Evolutionary conservation across 2,329 filamentous ascomycete species (phyloP).

Genomic region (Alternaria gaisen): DNA sequence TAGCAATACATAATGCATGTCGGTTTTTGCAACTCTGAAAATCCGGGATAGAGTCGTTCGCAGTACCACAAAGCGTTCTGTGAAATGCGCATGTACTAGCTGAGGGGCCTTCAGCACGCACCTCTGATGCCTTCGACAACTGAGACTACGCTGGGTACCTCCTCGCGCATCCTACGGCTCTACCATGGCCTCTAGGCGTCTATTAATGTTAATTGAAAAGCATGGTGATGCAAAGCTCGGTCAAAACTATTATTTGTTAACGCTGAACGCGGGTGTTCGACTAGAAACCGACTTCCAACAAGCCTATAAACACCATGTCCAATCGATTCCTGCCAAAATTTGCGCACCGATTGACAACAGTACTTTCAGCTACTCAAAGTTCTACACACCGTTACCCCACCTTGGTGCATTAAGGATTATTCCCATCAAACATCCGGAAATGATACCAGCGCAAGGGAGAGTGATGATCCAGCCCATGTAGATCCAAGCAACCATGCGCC

Average conservation of each 20-base stretch:
- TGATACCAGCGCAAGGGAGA: conserved; percentile 54
- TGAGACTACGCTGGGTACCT: neutral
- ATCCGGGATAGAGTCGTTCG: neutral
- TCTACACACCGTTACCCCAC: conserved; percentile 32
- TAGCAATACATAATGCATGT: neutral
- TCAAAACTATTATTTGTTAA: neutral
- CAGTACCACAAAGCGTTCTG: neutral
- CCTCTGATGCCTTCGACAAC: neutral
- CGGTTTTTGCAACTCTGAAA: neutral
- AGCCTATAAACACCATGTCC: neutral
- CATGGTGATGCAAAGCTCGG: neutral
- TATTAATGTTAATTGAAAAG: neutral
- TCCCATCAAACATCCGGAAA: conserved; percentile 69
- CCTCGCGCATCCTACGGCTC: neutral
- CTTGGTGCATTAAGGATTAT: conserved; percentile 68
- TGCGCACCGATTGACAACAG: neutral
- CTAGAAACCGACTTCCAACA: neutral
- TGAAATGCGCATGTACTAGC: neutral
- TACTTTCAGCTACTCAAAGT: neutral
- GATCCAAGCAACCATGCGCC: conserved; percentile 54
- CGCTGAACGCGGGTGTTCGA: neutral
- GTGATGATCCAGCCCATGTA: conserved; percentile 58
- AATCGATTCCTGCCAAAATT: too few species aligned
- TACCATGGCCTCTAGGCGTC: neutral
- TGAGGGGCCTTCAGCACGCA: neutral